These are phyloP conservation scores for Penicillium pancosmium DNA, from an alignment of 495 filamentous ascomycete species.

Conservation along the genomic window DNA sequence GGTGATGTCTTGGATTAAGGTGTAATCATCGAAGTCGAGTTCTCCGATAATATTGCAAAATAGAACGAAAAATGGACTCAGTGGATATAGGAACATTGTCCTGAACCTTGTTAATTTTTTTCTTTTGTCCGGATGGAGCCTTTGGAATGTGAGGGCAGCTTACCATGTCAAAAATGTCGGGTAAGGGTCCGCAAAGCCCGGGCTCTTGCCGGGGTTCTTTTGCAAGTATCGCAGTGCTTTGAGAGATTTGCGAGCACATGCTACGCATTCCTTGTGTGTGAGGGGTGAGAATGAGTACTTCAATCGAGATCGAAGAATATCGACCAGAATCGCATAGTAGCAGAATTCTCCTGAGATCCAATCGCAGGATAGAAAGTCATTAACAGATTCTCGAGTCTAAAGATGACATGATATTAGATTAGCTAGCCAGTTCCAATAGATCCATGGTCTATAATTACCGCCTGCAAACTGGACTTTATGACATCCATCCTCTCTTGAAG, in stretches of 20 bases:
- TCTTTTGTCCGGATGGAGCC: neutral
- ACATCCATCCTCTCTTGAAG: slow-evolving; percentile 25
- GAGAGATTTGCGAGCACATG: slow-evolving; percentile 27
- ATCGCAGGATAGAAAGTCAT: slow-evolving; percentile 18
- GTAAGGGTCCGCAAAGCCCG: slow-evolving; percentile 31
- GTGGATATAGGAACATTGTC: slow-evolving; percentile 33
- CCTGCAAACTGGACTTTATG: slow-evolving; percentile 24
- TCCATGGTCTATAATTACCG: slow-evolving; percentile 12
- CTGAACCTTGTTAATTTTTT: slow-evolving; percentile 7
- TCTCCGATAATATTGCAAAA: slow-evolving; percentile 37
- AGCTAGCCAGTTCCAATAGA: neutral
- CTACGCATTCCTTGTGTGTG: slow-evolving; percentile 30
- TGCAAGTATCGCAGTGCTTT: slow-evolving; percentile 31
- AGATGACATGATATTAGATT: neutral
- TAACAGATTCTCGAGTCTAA: slow-evolving; percentile 18
- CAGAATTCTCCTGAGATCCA: slow-evolving; percentile 33
- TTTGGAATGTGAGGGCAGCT: neutral
- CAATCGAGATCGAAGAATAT: slow-evolving; percentile 33
- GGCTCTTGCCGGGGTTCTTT: slow-evolving; percentile 16
- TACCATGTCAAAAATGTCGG: slow-evolving; percentile 36
- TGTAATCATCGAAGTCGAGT: slow-evolving; percentile 29
- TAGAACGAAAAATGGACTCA: slow-evolving; percentile 36
- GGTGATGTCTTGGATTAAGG: slow-evolving; percentile 27
- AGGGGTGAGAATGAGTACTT: slow-evolving; percentile 23
- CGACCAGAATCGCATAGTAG: slow-evolving; percentile 34